phyloP scores from a whole-genome alignment of 352 stramenopile genomes.

The Blastocystis sp. region DNA sequence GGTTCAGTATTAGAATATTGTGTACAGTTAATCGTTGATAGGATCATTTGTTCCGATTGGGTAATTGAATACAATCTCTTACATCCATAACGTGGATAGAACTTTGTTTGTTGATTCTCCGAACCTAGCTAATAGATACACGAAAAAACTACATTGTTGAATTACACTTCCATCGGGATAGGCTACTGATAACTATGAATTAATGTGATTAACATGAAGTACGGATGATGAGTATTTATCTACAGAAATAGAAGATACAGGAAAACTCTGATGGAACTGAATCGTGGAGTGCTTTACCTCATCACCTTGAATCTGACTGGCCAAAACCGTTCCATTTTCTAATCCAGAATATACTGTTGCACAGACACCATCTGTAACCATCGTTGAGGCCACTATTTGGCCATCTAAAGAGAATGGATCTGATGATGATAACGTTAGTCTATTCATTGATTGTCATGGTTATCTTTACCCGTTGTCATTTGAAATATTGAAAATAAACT shows the following conservation, averaged over 20 bases:
- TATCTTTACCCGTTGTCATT: neutral
- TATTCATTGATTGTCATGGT: neutral
- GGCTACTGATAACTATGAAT: neutral
- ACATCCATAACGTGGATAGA: slow-evolving; percentile 6
- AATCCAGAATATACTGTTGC: neutral
- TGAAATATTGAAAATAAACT: neutral
- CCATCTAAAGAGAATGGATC: neutral
- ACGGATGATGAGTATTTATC: neutral
- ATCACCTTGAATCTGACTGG: neutral
- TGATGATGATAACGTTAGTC: neutral
- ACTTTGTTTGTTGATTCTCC: neutral
- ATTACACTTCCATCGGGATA: neutral
- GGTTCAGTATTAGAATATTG: neutral
- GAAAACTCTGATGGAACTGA: neutral
- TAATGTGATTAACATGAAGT: neutral
- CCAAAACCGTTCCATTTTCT: neutral
- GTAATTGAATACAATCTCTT: neutral
- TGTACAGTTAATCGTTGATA: neutral
- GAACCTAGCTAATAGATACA: neutral
- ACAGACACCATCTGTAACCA: neutral
- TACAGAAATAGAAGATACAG: neutral
- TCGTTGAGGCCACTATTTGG: neutral
- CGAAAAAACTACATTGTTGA: neutral
- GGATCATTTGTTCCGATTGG: neutral
- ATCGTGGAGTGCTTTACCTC: neutral